Evolutionary conservation across 345 rosid genomes (phyloP), one percentile per base, ranked within the genome.

Genomic region (Eucalyptus viminalis): DNA sequence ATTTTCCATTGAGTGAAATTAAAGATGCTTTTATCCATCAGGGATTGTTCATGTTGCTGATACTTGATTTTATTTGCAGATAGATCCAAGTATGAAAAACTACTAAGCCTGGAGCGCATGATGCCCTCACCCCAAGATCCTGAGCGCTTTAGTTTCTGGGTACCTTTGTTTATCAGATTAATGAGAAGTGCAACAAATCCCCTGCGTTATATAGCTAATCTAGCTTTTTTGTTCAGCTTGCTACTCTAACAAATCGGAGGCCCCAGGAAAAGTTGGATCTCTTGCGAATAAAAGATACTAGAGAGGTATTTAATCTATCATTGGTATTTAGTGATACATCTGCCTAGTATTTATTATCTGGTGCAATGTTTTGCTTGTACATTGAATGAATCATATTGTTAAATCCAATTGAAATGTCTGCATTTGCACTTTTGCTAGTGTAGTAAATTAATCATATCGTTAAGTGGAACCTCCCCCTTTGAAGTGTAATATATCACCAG

Each of bases 101-200:
- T 96, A 86, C 86, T 89, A 86, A 95, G 94, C 88, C 90, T 92
- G 86, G 99, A 97, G 92, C 91, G 91, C 49, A 97, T 96, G 98
- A 95, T 97, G 95, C 99, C 99, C 31, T 86, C 94, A 25, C 90
- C 94, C 72, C 91, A 92, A 89, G 98, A 97, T 92, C 98, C 98
- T 1, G 99, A 98, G 91, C 94, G 93, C 88, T 97, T 98, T 93
- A 97, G 99, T 91, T 98, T 97, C 92, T 98, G 99, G 99, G 99
- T 98, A 94, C 67, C 49, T 86, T 87, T 69, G 43, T 86, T 89
- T 45, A 76, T 21, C 85, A 40, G 45, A 76, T 76, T 76, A 76
- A 40, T 40, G 85, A 40, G 47, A 45, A 87, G 34, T 87, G 11
- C 51, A 47, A 51, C 45, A 76, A 37, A 76, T 40, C 47, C 29